Evolutionary conservation across 2,329 filamentous ascomycete genomes (phyloP), one percentile per base, ranked within the genome.

Genomic region (Acrodontium crateriforme): DNA sequence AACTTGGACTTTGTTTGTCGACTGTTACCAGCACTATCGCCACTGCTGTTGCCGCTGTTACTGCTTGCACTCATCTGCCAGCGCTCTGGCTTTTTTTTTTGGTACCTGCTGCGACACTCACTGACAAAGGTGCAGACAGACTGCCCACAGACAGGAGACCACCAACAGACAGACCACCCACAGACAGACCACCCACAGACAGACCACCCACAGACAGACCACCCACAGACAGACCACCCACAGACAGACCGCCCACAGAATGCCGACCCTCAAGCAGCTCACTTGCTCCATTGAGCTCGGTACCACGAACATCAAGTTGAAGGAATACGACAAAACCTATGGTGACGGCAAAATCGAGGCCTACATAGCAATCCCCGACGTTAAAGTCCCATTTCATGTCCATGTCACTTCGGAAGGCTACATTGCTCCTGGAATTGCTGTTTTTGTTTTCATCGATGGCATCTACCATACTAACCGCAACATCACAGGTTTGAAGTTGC

Each of bases 391-490:
- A 1, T 71, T 71, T 45, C 55, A 50, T 12, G 50, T 71, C 18
- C 62, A 58, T 34, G 52, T 71, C 20, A 55, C 47, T 3, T 64
- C 64, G 0, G 48, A 47, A 18, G 59, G 55, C 16, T 71, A 62
- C 48, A 66, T 71, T 36, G 61, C 61, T 1, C 55, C 61, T 14
- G 67, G 67, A 0, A 46, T 71, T 8, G 59, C 65, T 2, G 60
- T 66, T 45, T 65, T 64, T 34, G 65, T 71, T 15, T 71, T 60
- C 50, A 67, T 70, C 21, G 67, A 71, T 38, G 67, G 67, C 11
- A 47, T 62, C 5, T 70, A 70, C 35, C 67, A 71, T 40, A 67
- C 63, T 47, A 71, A 71, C 34, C 63, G 67, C 31, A 66, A 67
- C 43, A 53, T 59, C 20, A 51, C 55, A 20, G 47, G 58, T 18